Evolutionary conservation across 2,329 filamentous ascomycete species (phyloP).

Genomic region (Xenoacremonium recifei): DNA sequence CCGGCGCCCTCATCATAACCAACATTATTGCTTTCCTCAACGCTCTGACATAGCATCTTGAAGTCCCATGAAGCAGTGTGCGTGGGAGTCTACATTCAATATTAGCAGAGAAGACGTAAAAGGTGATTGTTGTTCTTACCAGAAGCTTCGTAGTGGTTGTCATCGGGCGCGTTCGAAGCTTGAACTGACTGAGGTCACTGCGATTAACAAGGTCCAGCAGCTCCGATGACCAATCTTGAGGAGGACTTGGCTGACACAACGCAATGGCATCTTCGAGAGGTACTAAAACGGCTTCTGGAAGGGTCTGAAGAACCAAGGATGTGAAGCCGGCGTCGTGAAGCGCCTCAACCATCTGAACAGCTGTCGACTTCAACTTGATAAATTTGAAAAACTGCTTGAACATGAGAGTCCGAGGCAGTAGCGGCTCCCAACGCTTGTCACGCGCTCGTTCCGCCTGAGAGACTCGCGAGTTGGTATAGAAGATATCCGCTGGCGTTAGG

Average conservation of each 20-base stretch:
- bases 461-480: constrained; percentile 37
- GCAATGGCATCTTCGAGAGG: constrained; percentile 81
- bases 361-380: constrained; percentile 49
- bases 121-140: constrained; percentile 30
- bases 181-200: constrained; percentile 72
- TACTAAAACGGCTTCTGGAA: constrained; percentile 81
- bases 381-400: constrained; percentile 66
- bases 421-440: constrained; percentile 41
- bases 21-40: constrained; percentile 58
- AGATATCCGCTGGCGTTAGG: constrained; percentile 44
- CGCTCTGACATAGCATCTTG: constrained; percentile 69
- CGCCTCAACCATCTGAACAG: constrained; percentile 67
- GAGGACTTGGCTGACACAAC: constrained; percentile 80
- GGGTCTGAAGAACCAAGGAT: constrained; percentile 67
- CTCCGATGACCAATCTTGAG: constrained; percentile 69
- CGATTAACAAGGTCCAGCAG: constrained; percentile 76
- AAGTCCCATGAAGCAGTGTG: constrained; percentile 73
- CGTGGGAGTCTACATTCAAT: constrained; percentile 51
- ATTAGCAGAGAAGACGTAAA: constrained; percentile 2
- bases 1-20: constrained; percentile 78
- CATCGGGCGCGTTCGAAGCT: constrained; percentile 34
- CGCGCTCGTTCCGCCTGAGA: constrained; percentile 34
- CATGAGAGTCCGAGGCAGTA: constrained; percentile 67
- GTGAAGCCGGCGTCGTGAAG: constrained; percentile 71
- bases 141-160: constrained; percentile 38